Percentiles rank a stretch among this genome's conserved stretches.
phyloP scores from a whole-genome alignment of 768 basidiomycete genomes.

The Xerocomellus amylosporus region DNA sequence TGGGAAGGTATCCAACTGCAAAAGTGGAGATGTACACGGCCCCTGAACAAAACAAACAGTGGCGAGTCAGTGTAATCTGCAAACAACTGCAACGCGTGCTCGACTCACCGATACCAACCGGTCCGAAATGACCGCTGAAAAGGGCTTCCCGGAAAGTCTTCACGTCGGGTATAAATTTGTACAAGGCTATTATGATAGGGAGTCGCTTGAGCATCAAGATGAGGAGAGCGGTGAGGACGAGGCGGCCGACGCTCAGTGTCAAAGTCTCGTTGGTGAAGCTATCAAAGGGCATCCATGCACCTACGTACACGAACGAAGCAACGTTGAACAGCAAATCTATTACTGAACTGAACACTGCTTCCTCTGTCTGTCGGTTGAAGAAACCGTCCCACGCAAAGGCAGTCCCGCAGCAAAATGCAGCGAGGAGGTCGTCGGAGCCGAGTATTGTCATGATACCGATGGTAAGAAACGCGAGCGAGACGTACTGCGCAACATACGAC shows the following conservation, averaged over 20 bases:
- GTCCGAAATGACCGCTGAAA: constrained; percentile 95
- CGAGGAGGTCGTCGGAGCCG: constrained; percentile 91
- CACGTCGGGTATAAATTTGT: constrained; percentile 93
- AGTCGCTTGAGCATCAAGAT: constrained; percentile 82
- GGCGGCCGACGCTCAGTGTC: constrained; percentile 77
- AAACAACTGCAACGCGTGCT: not conserved
- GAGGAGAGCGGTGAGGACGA: constrained; percentile 78
- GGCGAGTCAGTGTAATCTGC: constrained; percentile 1
- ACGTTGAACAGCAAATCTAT: constrained; percentile 96
- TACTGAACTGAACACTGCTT: constrained; percentile 92
- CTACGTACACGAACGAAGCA: constrained; percentile 92
- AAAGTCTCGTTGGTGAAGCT: constrained; percentile 64
- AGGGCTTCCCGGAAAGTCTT: constrained; percentile 92
- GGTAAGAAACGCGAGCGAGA: constrained; percentile 78
- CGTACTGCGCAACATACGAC: constrained; percentile 91
- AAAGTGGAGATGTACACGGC: constrained; percentile 93
- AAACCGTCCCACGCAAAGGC: constrained; percentile 98
- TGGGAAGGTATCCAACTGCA: constrained; percentile 60
- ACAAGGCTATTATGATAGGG: constrained; percentile 79
- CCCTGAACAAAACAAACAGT: constrained; percentile 38
- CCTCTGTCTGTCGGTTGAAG: constrained; percentile 91
- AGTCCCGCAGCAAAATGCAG: constrained; percentile 92
- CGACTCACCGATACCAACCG: constrained; percentile 68
- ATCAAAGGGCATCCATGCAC: constrained; percentile 95
- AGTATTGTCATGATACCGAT: constrained; percentile 83